These are phyloP conservation scores for Porpolomopsis calyptriformis DNA, from an alignment of 768 basidiomycete genomes.

Conservation along the genomic window DNA sequence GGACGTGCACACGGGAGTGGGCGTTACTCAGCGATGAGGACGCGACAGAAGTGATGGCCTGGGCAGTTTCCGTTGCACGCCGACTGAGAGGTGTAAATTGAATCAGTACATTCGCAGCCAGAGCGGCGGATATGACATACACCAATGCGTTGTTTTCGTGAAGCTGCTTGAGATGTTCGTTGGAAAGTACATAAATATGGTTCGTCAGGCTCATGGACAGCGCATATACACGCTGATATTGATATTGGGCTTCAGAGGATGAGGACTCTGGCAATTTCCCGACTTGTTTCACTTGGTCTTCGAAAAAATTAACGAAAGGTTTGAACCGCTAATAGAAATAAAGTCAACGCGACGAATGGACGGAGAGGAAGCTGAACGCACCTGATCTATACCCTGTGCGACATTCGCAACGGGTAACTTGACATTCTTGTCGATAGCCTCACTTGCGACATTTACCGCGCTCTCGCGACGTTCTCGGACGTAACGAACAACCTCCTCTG, in stretches of 20 bases:
- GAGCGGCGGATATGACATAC: conserved; percentile 28
- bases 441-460: conserved; percentile 33
- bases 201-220: conserved; percentile 56
- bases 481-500: conserved; percentile 56
- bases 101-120: conserved; percentile 6
- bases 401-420: conserved; percentile 51
- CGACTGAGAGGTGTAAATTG: conserved; percentile 35
- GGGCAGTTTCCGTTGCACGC: conserved; percentile 58
- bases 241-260: conserved; percentile 50
- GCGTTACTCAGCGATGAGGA: conserved; percentile 45
- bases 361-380: conserved; percentile 19
- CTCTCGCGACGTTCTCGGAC: conserved; percentile 47
- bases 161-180: conserved; percentile 61
- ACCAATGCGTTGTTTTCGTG: conserved; percentile 55
- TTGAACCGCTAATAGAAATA: conserved; percentile 42
- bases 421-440: conserved; percentile 57
- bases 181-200: conserved; percentile 53
- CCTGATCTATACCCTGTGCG: conserved; percentile 65
- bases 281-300: conserved; percentile 41
- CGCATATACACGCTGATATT: conserved; percentile 64
- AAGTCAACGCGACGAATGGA: conserved; percentile 11
- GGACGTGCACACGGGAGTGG: conserved; percentile 43
- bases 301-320: conserved; percentile 67
- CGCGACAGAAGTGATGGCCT: conserved; percentile 49
- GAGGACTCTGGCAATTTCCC: conserved; percentile 37